Evolutionary conservation across 768 basidiomycete genomes (phyloP).

Genomic region (Podaxis rugospora): DNA sequence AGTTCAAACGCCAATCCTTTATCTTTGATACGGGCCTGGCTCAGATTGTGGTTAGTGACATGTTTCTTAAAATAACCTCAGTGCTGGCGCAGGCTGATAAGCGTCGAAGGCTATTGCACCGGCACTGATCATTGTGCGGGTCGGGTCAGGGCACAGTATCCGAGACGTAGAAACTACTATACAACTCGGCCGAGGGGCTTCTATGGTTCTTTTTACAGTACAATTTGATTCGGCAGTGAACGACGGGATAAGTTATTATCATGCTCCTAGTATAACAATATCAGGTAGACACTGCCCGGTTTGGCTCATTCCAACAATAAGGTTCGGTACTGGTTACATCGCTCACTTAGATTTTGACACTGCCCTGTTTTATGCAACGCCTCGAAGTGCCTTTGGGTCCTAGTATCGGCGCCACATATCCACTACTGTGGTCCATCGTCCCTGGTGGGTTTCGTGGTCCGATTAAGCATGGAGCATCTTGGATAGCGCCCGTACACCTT

Average conservation of each 20-base stretch:
- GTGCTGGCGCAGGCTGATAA: background rate
- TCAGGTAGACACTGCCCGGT: background rate
- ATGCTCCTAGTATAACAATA: background rate
- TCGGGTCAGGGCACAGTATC: background rate
- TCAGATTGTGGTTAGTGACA: constrained; percentile 14
- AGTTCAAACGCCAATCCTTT: constrained; percentile 3
- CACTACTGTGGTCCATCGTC: background rate
- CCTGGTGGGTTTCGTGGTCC: background rate
- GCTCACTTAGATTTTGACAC: background rate
- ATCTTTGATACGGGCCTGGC: constrained; percentile 23
- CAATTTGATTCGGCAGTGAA: background rate
- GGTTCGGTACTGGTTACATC: background rate
- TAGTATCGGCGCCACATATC: too few species aligned
- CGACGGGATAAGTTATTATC: background rate
- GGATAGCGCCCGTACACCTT: background rate
- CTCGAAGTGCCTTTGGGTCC: too few species aligned
- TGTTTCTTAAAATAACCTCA: background rate
- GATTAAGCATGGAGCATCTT: background rate
- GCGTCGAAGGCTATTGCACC: background rate
- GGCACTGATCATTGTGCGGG: background rate
- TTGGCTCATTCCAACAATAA: background rate
- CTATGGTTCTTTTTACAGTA: background rate
- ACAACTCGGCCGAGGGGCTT: background rate
- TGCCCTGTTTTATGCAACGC: background rate
- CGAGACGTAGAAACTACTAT: constrained; percentile 1